Base-by-base conservation (phyloP, 495 filamentous ascomycete genomes). In the Emericellopsis terricola region DNA sequence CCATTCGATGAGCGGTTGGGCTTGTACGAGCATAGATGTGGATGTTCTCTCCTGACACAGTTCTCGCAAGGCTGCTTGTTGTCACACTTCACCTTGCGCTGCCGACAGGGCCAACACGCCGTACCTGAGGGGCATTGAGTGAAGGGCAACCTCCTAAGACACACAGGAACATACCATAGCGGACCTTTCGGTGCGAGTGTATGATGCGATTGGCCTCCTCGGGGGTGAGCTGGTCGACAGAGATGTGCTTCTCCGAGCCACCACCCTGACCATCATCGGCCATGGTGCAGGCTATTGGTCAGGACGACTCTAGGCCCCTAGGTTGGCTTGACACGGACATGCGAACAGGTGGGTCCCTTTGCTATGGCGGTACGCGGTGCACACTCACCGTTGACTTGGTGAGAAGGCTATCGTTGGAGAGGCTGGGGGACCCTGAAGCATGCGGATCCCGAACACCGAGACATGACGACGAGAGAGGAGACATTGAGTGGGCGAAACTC, bases 71-170 rank as follows among this genome's bases (percentile, higher is more conserved):
- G 76, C 29, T 72, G 60, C 36, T 77, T 73, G 43, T 77, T 75
- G 51, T 79, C 74, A 46, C 76, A 81, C 55, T 76, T 80, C 28
- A 80, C 76, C 43, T 81, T 81, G 15, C 76, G 62, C 49, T 76
- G 72, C 40, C 77, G 62, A 50, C 76, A 80, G 19, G 76, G 75
- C 58, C 76, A 81, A 50, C 76, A 81, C 23, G 76, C 75, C 32
- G 65, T 69, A 18, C 65, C 65, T 69, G 41, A 11, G 46, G 8
- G 3, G 36, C 32, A 28, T 24, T 29, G 15, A 38, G 44, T 29
- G 34, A 43, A 29, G 37, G 36, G 40, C 18, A 33, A 17, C 7
- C n/a, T n/a, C 23, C 14, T 15, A 15, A 34, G 33, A 23, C 19
- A 28, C 23, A 19, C 17, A 16, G 34, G 21, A 28, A 57, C 64